Conservation (phyloP, 768 basidiomycete species). For the Lenzites betulinus region DNA sequence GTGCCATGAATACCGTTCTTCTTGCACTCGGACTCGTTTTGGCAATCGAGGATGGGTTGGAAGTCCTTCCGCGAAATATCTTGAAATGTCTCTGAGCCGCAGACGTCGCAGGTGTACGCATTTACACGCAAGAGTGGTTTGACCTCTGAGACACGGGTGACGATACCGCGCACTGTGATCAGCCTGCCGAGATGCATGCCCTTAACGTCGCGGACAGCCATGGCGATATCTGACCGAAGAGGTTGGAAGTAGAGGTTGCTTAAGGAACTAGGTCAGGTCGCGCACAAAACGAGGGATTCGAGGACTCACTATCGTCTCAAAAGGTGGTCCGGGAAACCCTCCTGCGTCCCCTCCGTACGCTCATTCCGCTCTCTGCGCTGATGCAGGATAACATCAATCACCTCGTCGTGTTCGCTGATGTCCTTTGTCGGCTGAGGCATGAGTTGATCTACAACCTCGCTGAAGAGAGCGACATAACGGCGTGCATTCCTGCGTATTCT, state of each 20-base stretch:
- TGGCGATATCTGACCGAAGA: conserved; percentile 66
- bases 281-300: background rate
- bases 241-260: conserved; percentile 97
- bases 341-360: conserved; percentile 69
- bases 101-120: conserved; percentile 97
- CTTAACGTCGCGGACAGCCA: conserved; percentile 92
- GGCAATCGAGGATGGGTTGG: conserved; percentile 85
- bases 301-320: conserved; percentile 89
- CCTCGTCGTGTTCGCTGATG: conserved; percentile 89
- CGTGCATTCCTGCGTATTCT: conserved; percentile 84
- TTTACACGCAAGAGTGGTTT: conserved; percentile 97
- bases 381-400: conserved; percentile 95
- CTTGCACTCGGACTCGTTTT: conserved; percentile 82
- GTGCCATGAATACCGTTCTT: conserved; percentile 87
- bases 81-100: conserved; percentile 98
- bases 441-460: conserved; percentile 86
- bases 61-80: conserved; percentile 93
- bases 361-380: conserved; percentile 90
- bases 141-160: conserved; percentile 98
- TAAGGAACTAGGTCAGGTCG: conserved; percentile 20
- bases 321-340: conserved; percentile 87
- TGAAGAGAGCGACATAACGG: conserved; percentile 88
- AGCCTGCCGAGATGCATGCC: conserved; percentile 86
- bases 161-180: conserved; percentile 96
- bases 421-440: conserved; percentile 90